Base-by-base conservation (phyloP, 306 rosid genomes). In the Dalbergia cultrata region DNA sequence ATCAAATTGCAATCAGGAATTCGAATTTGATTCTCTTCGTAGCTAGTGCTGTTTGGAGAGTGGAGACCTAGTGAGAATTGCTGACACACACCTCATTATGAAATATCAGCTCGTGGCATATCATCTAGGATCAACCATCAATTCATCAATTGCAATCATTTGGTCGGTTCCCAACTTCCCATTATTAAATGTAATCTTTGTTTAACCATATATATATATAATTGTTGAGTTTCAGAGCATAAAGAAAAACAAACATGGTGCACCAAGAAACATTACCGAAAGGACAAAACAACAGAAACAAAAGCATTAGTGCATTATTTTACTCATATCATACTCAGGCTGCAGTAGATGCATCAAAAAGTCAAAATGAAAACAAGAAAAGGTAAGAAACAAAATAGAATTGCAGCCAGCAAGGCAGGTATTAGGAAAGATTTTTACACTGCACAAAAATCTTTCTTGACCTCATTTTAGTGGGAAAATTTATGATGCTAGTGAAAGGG, bases 401-500 rank as follows among this genome's bases (percentile, higher is more conserved):
- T 57, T 33, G 70, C 19, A 58, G 69, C 80, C 77, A 3, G n/a
- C 50, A 81, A 41, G 50, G 76, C 47, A 53, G 4, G 56, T 18
- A 70, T 4, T 76, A 47, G 13, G 76, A 81, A 74, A 80, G 85
- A 80, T 73, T 73, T 65, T 75, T 76, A 45, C 56, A 35, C 7
- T 13, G 63, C 37, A 73, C 86, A 80, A 72, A 72, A 78, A 77
- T 83, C 83, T 83, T 72, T 81, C 77, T 80, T 47, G 53, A 72
- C 34, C 53, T 80, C 14, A 80, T 82, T 76, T 66, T 21, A 68
- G 49, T 57, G 57, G 79, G 85, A 86, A 83, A 83, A 83, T 80
- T 72, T 12, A 61, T 61, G 13, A 43, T 33, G 58, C 8, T 64
- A 33, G 69, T 75, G 64, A 22, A 58, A 54, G 67, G 77, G 62